Base-by-base conservation (phyloP, 176 grass and related monocot genomes). In the Raddia guianensis region DNA sequence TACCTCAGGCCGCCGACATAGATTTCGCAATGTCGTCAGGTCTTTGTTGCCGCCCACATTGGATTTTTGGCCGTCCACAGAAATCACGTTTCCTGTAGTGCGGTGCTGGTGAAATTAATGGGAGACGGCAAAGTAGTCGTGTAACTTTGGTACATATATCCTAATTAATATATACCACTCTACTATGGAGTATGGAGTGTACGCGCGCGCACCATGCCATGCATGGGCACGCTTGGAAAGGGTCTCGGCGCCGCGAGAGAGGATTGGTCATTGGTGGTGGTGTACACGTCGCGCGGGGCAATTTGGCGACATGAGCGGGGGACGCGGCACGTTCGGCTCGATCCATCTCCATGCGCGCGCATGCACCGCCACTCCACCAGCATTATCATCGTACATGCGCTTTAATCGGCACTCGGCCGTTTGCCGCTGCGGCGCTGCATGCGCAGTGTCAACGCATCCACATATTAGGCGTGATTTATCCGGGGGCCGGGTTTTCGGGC, bases 161-260 rank as follows among this genome's bases (percentile, higher is more conserved):
- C 27, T 27, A 1, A 27, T 27, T 27, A 27, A 27, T 27, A 27
- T 27, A 49, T 12, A 49, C 10, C 14, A 53, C 4, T 15, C 4
- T 16, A 53, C 14, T 53, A 6, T 15, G 37, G 37, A 40, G 14
- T 16, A 14, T 13, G 12, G 5, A 52, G 50, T 14, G 50, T 53
- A 53, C 51, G 15, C 40, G 50, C 77, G 68, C 27, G 27, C 27
- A 27, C 27, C 27, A 27, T 27, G 27, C 77, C 54, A 80, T 7
- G 8, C 54, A 80, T 7, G 8, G 77, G 51, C 77, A 80, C 77
- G 77, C 77, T 14, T 47, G 54, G 51, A 80, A 79, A 79, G 77
- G 34, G 27, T 27, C 61, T 15, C 19, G 6, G 5, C 44, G 9
- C 16, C 37, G 12, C 56, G 12, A 6, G 20, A 3, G 74, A 60